Conservation (phyloP, 805 yeast genomes). For the Cyberlindnera xylosilytica region DNA sequence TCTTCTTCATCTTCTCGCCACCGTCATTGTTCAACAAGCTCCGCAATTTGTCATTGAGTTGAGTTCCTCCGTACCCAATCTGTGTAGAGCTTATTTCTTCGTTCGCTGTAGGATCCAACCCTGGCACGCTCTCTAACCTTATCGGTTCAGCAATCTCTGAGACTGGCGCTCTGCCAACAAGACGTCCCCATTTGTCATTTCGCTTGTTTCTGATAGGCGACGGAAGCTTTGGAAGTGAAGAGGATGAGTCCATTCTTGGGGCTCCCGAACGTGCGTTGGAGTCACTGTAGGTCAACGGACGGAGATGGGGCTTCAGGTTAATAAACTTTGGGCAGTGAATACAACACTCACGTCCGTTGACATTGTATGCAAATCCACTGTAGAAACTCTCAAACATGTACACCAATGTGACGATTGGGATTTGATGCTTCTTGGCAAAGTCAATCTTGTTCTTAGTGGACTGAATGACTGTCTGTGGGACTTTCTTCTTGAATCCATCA, state of each 20-base stretch:
- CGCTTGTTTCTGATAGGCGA: slow-evolving; percentile 49
- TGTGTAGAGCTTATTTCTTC: slow-evolving; percentile 15
- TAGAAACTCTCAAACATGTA: slow-evolving; percentile 52
- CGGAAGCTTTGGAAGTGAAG: slow-evolving; percentile 39
- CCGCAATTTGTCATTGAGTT: slow-evolving; percentile 12
- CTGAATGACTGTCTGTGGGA: slow-evolving; percentile 30
- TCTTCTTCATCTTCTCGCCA: background rate
- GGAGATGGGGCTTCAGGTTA: slow-evolving; percentile 27
- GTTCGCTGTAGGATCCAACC: background rate
- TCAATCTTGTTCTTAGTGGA: slow-evolving; percentile 52
- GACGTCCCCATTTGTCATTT: slow-evolving; percentile 38
- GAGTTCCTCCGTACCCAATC: slow-evolving; percentile 19
- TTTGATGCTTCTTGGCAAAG: slow-evolving; percentile 55
- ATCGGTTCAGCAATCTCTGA: slow-evolving; percentile 30
- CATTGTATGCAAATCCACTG: slow-evolving; percentile 34
- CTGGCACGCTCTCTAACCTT: background rate
- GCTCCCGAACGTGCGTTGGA: background rate
- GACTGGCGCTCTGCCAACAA: slow-evolving; percentile 41
- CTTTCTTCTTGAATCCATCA: slow-evolving; percentile 21
- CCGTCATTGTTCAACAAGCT: slow-evolving; percentile 12
- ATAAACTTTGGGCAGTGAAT: slow-evolving; percentile 44
- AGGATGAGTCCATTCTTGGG: slow-evolving; percentile 13
- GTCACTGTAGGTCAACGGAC: slow-evolving; percentile 13
- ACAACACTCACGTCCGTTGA: slow-evolving; percentile 52
- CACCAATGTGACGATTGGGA: slow-evolving; percentile 56